Conservation (phyloP, 2,329 filamentous ascomycete genomes). For the Paracoccidioides lutzii region DNA sequence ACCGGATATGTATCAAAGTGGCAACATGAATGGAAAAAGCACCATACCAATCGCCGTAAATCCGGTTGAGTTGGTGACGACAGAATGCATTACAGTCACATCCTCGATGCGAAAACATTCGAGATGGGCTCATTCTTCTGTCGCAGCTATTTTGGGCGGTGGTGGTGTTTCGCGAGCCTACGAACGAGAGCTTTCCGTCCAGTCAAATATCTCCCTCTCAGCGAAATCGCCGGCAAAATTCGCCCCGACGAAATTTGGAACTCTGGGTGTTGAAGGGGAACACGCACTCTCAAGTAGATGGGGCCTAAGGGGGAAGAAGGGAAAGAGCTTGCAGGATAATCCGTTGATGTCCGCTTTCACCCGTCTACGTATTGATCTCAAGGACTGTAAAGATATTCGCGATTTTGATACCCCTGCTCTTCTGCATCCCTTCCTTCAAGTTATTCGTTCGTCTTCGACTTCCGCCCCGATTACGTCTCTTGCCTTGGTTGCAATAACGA, state of each 20-base stretch:
- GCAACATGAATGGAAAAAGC: neutral
- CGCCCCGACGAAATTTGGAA: constrained; percentile 13
- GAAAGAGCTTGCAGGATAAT: constrained; percentile 94
- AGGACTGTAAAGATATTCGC: constrained; percentile 78
- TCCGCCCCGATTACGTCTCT: constrained; percentile 93
- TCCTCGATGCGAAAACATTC: constrained; percentile 97
- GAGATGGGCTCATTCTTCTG: constrained; percentile 88
- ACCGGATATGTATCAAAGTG: neutral
- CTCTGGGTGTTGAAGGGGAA: constrained; percentile 25
- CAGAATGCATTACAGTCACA: constrained; percentile 97
- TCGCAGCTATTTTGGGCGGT: constrained; percentile 86
- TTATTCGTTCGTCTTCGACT: constrained; percentile 90
- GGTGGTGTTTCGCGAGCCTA: constrained; percentile 36
- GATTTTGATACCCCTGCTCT: constrained; percentile 80
- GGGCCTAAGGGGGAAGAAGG: constrained; percentile 88
- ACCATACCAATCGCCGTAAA: constrained; percentile 57
- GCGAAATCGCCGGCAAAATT: constrained; percentile 9
- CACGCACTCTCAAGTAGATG: constrained; percentile 62
- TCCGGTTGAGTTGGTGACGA: constrained; percentile 84
- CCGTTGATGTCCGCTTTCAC: constrained; percentile 92
- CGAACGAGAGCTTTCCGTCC: constrained; percentile 31
- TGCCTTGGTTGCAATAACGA: constrained; percentile 82
- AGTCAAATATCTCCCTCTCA: constrained; percentile 17
- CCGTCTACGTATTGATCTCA: constrained; percentile 73
- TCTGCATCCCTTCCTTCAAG: constrained; percentile 86